These are phyloP conservation scores for Aspergillus sclerotioniger DNA, from an alignment of 495 filamentous ascomycete genomes.

Conservation along the genomic window DNA sequence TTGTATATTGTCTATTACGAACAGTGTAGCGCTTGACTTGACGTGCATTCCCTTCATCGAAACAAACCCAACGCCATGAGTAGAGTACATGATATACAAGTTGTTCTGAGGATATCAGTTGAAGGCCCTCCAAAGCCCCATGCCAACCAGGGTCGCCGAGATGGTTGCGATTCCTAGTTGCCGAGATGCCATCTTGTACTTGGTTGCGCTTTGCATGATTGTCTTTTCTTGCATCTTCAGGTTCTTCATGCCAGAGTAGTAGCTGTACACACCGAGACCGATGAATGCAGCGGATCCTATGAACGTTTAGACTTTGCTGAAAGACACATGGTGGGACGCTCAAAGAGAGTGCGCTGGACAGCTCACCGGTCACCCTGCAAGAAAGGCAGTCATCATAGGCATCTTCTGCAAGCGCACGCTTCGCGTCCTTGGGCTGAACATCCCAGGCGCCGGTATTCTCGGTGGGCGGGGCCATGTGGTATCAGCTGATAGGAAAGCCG, in stretches of 20 bases:
- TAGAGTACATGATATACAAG: conserved; percentile 4
- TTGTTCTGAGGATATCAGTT: conserved; percentile 37
- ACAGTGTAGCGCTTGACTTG: background rate
- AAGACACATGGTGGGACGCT: background rate
- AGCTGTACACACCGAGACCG: conserved; percentile 87
- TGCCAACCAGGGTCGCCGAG: conserved; percentile 63
- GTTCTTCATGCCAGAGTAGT: conserved; percentile 74
- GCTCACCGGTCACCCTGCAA: conserved; percentile 66
- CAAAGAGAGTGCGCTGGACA: background rate
- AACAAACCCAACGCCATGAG: conserved; percentile 15
- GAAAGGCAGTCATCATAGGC: conserved; percentile 65
- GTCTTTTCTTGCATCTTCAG: conserved; percentile 65
- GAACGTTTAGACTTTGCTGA: background rate
- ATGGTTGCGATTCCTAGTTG: conserved; percentile 68
- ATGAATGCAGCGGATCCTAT: conserved; percentile 80
- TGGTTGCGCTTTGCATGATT: conserved; percentile 67
- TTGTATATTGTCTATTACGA: background rate
- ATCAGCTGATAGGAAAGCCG: background rate
- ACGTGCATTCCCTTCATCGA: background rate
- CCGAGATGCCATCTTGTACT: conserved; percentile 75
- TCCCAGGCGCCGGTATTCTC: conserved; percentile 19
- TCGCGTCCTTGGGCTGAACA: conserved; percentile 33
- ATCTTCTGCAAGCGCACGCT: conserved; percentile 59
- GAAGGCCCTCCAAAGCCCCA: conserved; percentile 62
- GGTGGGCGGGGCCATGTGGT: conserved; percentile 12